These are phyloP conservation scores for Trichoderma gamsii DNA, from an alignment of 495 filamentous ascomycete genomes.

Conservation along the genomic window DNA sequence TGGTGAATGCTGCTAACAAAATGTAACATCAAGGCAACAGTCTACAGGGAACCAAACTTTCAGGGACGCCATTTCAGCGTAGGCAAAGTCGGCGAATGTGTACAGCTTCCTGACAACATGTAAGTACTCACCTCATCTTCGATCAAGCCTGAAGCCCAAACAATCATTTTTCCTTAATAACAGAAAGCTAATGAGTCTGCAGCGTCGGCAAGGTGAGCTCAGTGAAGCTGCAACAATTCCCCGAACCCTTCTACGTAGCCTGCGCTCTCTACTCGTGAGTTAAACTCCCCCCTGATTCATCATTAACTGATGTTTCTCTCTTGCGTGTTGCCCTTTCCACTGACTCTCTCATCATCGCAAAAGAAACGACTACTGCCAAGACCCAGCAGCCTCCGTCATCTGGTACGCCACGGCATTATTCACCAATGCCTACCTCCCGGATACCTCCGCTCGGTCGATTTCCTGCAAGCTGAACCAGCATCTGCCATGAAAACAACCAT, in stretches of 20 bases:
- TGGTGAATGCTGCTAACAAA: neutral
- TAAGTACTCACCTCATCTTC: neutral
- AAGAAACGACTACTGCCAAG: neutral
- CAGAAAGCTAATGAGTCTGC: neutral
- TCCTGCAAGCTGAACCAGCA: neutral
- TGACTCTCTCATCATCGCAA: neutral
- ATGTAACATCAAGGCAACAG: neutral
- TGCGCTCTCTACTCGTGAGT: constrained; percentile 7
- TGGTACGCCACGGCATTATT: neutral
- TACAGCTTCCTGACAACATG: neutral
- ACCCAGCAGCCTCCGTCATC: neutral
- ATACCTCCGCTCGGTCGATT: neutral
- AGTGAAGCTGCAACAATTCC: neutral
- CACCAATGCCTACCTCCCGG: neutral
- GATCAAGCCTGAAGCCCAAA: neutral
- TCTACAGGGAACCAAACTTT: neutral
- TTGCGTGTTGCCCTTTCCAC: neutral
- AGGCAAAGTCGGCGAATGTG: neutral
- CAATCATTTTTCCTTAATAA: neutral
- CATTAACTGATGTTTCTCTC: no score
- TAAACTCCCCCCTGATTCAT: neutral
- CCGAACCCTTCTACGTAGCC: neutral
- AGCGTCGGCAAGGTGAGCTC: neutral
- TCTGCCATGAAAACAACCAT: neutral
- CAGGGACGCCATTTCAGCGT: neutral